phyloP scores from a whole-genome alignment of 129 eudicot species.

The Rutidosis leptorrhynchoides region DNA sequence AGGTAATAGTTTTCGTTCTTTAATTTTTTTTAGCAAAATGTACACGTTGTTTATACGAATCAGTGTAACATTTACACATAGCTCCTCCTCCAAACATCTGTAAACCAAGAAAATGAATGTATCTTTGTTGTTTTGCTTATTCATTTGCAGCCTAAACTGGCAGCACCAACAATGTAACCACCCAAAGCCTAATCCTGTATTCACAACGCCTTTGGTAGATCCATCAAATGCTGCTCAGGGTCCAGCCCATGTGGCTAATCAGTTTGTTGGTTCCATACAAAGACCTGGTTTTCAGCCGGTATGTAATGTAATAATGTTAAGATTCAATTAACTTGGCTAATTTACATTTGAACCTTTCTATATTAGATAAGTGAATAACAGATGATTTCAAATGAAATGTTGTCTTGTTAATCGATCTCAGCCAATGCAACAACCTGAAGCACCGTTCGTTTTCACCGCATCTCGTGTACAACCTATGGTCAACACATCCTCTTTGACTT shows the following conservation, averaged over 20 bases:
- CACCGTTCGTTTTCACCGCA: slow-evolving; percentile 32
- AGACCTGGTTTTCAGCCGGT: slow-evolving; percentile 56
- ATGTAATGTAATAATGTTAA: no score
- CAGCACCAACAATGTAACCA: slow-evolving; percentile 54
- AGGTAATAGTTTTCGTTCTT: slow-evolving; percentile 36
- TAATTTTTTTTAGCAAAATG: not conserved
- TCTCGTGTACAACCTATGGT: slow-evolving; percentile 57
- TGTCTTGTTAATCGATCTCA: slow-evolving; percentile 13
- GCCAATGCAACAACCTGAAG: slow-evolving; percentile 39
- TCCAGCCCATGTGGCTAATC: slow-evolving; percentile 46
- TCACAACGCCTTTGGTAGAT: slow-evolving; percentile 53
- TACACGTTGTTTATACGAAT: no score
- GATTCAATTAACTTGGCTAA: no score
- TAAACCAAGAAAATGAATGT: no score
- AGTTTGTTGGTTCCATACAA: slow-evolving; percentile 43
- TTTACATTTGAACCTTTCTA: no score
- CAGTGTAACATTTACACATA: no score
- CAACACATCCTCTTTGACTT: slow-evolving; percentile 41
- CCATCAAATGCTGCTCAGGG: slow-evolving; percentile 48
- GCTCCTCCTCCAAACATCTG: no score
- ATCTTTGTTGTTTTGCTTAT: not conserved
- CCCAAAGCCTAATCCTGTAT: slow-evolving; percentile 50
- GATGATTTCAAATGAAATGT: not conserved
- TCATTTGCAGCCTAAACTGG: slow-evolving; percentile 64
- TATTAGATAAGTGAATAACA: not conserved